phyloP scores from a whole-genome alignment of 2,329 filamentous ascomycete genomes.

The Myriosclerotinia scirpicola region DNA sequence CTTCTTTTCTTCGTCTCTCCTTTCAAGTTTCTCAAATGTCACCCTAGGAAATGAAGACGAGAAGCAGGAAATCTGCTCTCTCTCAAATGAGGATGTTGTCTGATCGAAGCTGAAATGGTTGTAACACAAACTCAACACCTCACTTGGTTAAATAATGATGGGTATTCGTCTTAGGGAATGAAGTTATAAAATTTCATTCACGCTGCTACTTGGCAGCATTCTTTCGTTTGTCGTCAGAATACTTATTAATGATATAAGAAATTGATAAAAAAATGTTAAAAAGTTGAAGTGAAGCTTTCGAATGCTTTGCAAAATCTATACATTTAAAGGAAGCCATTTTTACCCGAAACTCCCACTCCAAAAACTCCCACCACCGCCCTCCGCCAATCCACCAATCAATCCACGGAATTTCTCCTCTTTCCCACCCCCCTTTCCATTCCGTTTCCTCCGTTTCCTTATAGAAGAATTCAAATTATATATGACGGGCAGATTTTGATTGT shows the following conservation, averaged over 20 bases:
- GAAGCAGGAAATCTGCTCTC: neutral
- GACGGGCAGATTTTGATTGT: no score
- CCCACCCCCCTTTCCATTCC: neutral
- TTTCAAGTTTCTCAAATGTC: slow-evolving; percentile 10
- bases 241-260: neutral
- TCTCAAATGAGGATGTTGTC: neutral
- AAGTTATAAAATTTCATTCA: neutral
- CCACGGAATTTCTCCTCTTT: neutral
- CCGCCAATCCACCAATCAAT: neutral
- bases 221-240: no score
- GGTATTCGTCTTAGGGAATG: neutral
- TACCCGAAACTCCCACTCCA: neutral
- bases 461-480: no score
- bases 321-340: neutral
- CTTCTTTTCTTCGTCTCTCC: neutral
- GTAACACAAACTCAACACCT: slow-evolving; percentile 1
- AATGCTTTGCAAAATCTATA: neutral
- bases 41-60: slow-evolving; percentile 3
- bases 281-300: neutral
- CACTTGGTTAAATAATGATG: neutral
- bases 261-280: neutral
- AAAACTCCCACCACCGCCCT: slow-evolving; percentile 6
- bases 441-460: neutral
- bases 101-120: neutral
- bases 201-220: slow-evolving; percentile 9